A percentile compares a stretch with the other conserved stretches of the same genome.
phyloP scores from a whole-genome alignment of 169 alveolate species.

The Ichthyophthirius multifiliis region DNA sequence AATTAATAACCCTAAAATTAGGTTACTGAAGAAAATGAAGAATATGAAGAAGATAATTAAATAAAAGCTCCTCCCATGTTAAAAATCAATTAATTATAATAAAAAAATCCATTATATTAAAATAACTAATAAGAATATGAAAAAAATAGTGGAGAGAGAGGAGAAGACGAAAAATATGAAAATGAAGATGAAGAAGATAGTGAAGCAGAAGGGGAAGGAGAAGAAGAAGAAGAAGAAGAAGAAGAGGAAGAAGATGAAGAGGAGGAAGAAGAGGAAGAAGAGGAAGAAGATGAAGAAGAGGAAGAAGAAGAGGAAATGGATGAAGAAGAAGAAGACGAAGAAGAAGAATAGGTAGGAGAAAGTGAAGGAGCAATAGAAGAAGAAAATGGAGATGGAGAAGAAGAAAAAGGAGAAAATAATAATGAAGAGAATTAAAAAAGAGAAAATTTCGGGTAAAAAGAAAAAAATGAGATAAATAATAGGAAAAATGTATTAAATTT shows the following conservation, averaged over 20 bases:
- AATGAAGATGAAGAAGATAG: not conserved
- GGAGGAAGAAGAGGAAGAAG: not conserved
- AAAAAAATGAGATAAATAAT: no score
- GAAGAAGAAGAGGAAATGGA: conserved; percentile 9
- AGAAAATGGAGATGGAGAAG: not conserved
- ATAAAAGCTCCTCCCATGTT: not conserved
- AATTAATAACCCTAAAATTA: no score
- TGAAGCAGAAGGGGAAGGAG: not conserved
- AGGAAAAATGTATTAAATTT: no score
- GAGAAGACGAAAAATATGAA: not conserved
- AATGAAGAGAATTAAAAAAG: no score
- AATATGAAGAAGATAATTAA: not conserved
- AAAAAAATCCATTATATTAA: no score
- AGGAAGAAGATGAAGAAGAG: not conserved
- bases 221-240: not conserved
- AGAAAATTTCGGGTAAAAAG: no score
- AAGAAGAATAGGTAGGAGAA: conserved; percentile 8
- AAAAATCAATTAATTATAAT: no score
- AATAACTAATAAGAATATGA: no score
- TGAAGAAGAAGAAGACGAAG: not conserved
- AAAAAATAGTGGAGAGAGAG: no score
- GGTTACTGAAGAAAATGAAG: no score
- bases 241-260: conserved; percentile 3
- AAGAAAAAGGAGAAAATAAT: no score
- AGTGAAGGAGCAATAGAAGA: conserved; percentile 15